Evolutionary conservation across 2,329 filamentous ascomycete genomes (phyloP).

Genomic region (Colletotrichum tropicale): DNA sequence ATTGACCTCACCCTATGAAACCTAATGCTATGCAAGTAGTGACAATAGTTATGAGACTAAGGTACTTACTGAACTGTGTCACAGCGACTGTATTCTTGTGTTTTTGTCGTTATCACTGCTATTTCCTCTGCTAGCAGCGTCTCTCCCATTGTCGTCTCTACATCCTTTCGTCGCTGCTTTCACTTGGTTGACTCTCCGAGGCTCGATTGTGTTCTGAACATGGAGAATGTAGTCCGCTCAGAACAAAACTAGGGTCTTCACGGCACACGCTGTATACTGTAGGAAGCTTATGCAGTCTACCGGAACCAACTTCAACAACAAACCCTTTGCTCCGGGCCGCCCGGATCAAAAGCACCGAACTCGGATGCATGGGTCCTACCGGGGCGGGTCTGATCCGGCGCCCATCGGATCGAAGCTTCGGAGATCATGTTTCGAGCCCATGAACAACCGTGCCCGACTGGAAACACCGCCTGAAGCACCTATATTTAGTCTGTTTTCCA

Average conservation of each 20-base stretch:
- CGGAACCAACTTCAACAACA: background rate
- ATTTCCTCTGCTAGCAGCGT: background rate
- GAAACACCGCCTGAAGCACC: background rate
- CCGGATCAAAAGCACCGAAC: background rate
- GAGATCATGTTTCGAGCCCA: background rate
- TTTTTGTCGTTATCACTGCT: background rate
- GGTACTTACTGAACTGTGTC: background rate
- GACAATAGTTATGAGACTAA: background rate
- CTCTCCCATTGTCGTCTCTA: background rate
- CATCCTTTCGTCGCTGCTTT: background rate
- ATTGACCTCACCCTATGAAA: background rate
- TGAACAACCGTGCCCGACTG: background rate
- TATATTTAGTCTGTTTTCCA: background rate
- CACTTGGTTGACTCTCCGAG: background rate
- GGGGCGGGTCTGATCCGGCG: background rate
- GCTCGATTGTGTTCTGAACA: background rate
- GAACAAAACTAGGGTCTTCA: background rate
- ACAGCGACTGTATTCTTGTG: background rate
- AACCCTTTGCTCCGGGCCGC: too few relatives aligned
- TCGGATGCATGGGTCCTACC: background rate
- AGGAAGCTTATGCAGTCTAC: background rate
- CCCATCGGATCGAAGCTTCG: background rate
- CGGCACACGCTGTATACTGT: background rate
- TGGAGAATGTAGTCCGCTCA: fast-evolving
- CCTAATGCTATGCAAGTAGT: background rate